Percentiles rank a stretch among this genome's conserved stretches.
These are phyloP conservation scores for Chlorella sp. DNA, from an alignment of 139 green algal species.

Conservation along the genomic window DNA sequence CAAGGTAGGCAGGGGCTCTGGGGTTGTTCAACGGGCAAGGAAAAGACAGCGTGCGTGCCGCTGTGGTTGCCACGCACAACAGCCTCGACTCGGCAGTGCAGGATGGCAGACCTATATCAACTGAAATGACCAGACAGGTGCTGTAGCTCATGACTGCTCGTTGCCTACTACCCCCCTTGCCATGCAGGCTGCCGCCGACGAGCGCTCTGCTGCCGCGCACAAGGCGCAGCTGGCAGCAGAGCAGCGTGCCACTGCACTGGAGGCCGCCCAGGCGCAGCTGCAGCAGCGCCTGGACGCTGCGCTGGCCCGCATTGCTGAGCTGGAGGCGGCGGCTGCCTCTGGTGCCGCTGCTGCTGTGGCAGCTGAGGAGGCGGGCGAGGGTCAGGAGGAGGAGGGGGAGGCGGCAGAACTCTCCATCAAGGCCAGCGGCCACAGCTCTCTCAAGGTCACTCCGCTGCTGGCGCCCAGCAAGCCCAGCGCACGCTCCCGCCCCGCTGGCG, in stretches of 20 bases:
- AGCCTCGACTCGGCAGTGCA: too few relatives aligned
- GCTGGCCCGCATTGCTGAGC: background rate
- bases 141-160: too few relatives aligned
- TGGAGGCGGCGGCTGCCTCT: background rate
- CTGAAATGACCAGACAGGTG: too few relatives aligned
- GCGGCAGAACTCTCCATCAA: background rate
- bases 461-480: too few relatives aligned
- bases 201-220: background rate
- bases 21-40: too few relatives aligned
- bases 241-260: background rate
- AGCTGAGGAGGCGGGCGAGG: too few relatives aligned
- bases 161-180: too few relatives aligned
- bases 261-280: background rate
- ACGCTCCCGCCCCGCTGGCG: background rate
- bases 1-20: conserved; percentile 11
- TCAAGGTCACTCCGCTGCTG: conserved; percentile 6
- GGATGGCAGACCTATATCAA: too few relatives aligned
- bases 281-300: background rate
- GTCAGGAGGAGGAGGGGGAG: too few relatives aligned
- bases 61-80: too few relatives aligned
- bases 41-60: too few relatives aligned
- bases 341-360: background rate
- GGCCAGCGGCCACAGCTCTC: background rate
- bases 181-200: background rate
- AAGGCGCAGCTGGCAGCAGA: background rate